Base-by-base conservation (phyloP, 1,284 basidiomycete species). In the Trametes polyzona region DNA sequence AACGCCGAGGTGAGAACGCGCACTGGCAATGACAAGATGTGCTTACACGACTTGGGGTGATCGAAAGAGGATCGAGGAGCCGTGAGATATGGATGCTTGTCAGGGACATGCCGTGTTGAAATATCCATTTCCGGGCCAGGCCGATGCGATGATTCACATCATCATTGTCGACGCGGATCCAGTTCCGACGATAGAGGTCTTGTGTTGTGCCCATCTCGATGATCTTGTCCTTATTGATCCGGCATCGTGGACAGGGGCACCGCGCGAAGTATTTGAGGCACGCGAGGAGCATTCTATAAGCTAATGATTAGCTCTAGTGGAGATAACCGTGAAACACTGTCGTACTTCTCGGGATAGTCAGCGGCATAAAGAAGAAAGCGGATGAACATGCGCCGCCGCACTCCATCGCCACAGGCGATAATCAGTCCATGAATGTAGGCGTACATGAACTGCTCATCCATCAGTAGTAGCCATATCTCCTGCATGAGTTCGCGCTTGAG, bases 301-400 rank as follows among this genome's bases (percentile, higher is more conserved):
- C 61, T 70, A 70, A 58, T 73, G 69, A 3, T 67, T 50, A 47
- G 8, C 10, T 6, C 12, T 2, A 6, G 32, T 11, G 17, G 23
- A 17, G 16, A 10, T 12, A 3, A 23, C 67, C 57, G 10, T 65
- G 57, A 19, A 46, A 2, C 3, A 35, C 14, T 1, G 21, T 47
- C 64, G 27, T 54, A 72, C 71, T 68, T 69, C 42, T 72, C 69
- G 12, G 67, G 69, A 52, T 72, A 72, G 39, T 71, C 70, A 1
- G 71, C 70, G 8, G 68, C 65, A 37, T 71, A 70, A 0, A 61
- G 63, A 26, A 71, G 65, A 10, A 72, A 52, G 1, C 69, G 57
- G 3, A 64, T 64, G 51, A 60, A 72, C 0, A 71, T 8, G 0
- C 66, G 63, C 0, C 68, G 58, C 4, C 9, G 6, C 0, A 67